Percentiles rank a stretch among this genome's conserved stretches.
Evolutionary conservation across 108 stramenopile genomes (phyloP).

Genomic region (Parietichytrium sp.): DNA sequence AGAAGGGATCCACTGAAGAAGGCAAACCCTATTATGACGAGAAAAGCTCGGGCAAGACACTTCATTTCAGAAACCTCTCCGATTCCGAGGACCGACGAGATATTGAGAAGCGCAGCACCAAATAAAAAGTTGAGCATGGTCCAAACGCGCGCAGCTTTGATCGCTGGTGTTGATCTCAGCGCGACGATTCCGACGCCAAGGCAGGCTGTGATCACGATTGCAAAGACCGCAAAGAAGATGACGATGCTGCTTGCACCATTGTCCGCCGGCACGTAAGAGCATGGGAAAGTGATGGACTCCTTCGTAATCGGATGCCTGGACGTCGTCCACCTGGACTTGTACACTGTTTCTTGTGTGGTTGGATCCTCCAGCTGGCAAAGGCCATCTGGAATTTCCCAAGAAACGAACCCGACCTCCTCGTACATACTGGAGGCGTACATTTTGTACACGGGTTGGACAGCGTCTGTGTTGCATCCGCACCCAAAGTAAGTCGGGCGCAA

Average conservation of each 20-base stretch:
- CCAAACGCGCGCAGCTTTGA: background rate
- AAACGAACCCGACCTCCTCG: background rate
- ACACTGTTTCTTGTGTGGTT: too few species aligned
- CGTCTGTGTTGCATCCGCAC: constrained; percentile 16
- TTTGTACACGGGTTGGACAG: background rate
- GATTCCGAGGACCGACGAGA: background rate
- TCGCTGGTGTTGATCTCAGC: background rate
- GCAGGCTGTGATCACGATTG: background rate
- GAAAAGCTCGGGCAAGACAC: background rate
- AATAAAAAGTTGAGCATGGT: background rate
- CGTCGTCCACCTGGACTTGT: constrained; percentile 13
- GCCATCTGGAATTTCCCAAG: background rate
- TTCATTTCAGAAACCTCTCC: background rate
- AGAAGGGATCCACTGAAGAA: constrained; percentile 8
- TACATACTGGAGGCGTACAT: background rate
- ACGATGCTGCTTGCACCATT: background rate
- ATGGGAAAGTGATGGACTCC: background rate
- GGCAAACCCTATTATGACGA: constrained; percentile 3
- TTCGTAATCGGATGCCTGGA: background rate
- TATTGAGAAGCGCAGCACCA: background rate
- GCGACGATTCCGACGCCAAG: background rate
- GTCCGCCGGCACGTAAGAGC: background rate
- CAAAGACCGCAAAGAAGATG: background rate
- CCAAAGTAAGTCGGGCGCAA: background rate
- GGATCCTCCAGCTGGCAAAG: too few species aligned